Evolutionary conservation across 140 eudicot genomes (phyloP).

Genomic region (Stevia rebaudiana): DNA sequence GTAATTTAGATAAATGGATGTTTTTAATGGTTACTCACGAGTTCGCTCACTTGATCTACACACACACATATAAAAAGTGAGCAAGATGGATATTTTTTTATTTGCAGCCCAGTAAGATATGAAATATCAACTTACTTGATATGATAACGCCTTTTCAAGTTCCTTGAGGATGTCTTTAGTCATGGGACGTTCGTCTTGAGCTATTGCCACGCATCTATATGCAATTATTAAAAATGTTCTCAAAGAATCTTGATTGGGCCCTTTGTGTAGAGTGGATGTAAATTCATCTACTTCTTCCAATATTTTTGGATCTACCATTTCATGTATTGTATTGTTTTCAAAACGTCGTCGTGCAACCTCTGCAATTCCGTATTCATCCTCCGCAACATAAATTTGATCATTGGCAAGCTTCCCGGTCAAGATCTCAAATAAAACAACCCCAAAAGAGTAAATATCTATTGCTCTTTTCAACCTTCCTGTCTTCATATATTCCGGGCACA

Average conservation of each 20-base stretch:
- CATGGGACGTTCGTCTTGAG: conserved; percentile 3
- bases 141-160: neutral
- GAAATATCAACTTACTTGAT: neutral
- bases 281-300: conserved; percentile 11
- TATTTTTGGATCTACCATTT: conserved; percentile 6
- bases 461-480: neutral
- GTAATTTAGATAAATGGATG: no score
- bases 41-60: no score
- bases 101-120: no score
- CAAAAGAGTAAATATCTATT: conserved; percentile 6
- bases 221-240: neutral
- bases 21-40: no score
- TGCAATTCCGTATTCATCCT: neutral
- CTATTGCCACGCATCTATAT: neutral
- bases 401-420: neutral
- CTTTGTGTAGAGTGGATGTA: neutral
- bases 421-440: conserved; percentile 12
- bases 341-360: neutral
- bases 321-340: neutral
- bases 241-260: conserved; percentile 8
- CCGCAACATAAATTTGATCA: neutral
- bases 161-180: neutral
- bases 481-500: neutral
- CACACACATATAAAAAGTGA: no score
- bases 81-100: no score